Evolutionary conservation across 495 filamentous ascomycete species (phyloP).

Genomic region (Cenococcum geophilum): DNA sequence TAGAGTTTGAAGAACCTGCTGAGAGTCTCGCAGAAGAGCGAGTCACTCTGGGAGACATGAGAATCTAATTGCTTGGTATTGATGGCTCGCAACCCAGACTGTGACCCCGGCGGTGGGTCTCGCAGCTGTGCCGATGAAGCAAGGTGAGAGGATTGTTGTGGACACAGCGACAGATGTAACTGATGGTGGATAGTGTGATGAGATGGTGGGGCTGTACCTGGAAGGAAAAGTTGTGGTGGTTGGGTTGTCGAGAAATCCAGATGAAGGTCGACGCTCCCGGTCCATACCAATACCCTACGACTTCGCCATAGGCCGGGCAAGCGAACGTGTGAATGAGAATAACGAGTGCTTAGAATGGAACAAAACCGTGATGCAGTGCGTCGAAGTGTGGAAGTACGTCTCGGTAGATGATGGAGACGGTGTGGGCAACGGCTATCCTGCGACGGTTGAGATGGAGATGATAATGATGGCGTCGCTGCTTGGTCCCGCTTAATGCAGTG

Average conservation of each 20-base stretch:
- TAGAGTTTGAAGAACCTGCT: conserved; percentile 34
- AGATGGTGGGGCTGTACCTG: conserved; percentile 30
- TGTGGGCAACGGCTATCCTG: background rate
- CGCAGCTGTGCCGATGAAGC: conserved; percentile 30
- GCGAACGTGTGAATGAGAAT: conserved; percentile 23
- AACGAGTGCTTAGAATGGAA: background rate
- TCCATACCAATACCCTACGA: conserved; percentile 25
- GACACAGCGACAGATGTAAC: conserved; percentile 9
- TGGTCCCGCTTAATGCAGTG: conserved; percentile 5
- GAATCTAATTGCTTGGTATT: conserved; percentile 27
- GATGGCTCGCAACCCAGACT: conserved; percentile 28
- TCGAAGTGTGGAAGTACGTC: background rate
- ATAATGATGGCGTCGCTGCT: conserved; percentile 1
- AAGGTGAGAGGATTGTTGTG: conserved; percentile 21
- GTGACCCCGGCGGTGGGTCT: conserved; percentile 25
- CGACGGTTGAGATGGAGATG: conserved; percentile 3
- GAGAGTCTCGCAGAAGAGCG: conserved; percentile 40
- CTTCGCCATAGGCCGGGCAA: conserved; percentile 31
- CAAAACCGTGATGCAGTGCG: background rate
- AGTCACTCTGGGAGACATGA: conserved; percentile 43
- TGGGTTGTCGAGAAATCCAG: conserved; percentile 27
- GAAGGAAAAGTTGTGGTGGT: conserved; percentile 16
- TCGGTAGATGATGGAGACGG: conserved; percentile 2
- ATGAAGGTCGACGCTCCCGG: conserved; percentile 28
- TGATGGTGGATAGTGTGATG: conserved; percentile 7